Evolutionary conservation across 108 stramenopile species (phyloP).

Genomic region (Skeletonema marinoi): DNA sequence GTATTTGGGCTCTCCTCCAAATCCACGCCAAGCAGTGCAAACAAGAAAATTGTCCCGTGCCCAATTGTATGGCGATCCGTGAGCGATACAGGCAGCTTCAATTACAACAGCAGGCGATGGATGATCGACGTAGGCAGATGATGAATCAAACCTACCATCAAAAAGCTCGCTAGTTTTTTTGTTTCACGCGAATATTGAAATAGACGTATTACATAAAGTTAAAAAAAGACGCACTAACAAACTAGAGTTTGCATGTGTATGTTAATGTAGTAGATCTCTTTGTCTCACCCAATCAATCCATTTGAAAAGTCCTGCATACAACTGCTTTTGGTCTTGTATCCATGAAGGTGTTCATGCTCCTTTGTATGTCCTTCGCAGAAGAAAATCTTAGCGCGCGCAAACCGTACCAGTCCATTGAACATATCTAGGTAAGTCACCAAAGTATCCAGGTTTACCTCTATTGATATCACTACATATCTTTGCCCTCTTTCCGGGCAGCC

Average conservation of each 20-base stretch:
- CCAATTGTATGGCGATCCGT: conserved; percentile 94
- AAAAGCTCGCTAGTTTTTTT: conserved; percentile 21
- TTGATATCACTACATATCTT: no score
- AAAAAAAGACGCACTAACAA: background rate
- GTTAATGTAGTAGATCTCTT: no score
- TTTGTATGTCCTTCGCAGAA: no score
- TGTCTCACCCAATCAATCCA: no score
- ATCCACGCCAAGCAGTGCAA: conserved; percentile 97
- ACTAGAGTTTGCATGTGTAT: background rate
- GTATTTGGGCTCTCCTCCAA: conserved; percentile 98
- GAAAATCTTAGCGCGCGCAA: no score
- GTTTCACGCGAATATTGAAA: background rate
- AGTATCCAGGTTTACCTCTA: no score
- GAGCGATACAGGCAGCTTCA: conserved; percentile 87
- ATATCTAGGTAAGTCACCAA: no score
- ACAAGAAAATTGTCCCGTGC: conserved; percentile 84
- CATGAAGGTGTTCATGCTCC: no score
- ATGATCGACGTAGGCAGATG: conserved; percentile 88
- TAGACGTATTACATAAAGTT: background rate
- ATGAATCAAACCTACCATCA: conserved; percentile 77
- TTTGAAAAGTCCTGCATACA: no score
- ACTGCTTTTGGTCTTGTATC: no score
- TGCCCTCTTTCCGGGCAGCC: background rate
- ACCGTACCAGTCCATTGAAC: no score
- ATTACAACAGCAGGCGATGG: conserved; percentile 92